Evolutionary conservation across 345 rosid species (phyloP), one percentile per base, ranked within the genome.

Genomic region (Conringia planisiliqua): DNA sequence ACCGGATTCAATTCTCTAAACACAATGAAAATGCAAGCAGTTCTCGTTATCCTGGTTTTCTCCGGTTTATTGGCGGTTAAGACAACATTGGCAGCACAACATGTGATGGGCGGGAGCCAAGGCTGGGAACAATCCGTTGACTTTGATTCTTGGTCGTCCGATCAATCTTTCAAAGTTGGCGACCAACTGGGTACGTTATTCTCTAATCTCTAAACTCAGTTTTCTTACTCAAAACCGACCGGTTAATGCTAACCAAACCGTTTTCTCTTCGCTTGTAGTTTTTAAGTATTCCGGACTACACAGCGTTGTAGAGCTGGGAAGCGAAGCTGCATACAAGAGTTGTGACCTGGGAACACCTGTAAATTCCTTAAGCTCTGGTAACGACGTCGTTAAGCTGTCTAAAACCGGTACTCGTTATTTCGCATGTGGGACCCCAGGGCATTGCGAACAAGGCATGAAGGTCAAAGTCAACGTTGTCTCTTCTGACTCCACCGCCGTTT

Each of bases 391-490:
- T 16, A 91, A 88, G 80, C 67, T 94, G 29, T 79, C 76, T 44
- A 87, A 91, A 68, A 70, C 89, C 0, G 93, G 97, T 4, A 82
- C 90, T 3, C 86, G 95, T 52, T 91, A 89, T 78, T 94, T 94
- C 44, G 88, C 86, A 33, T 94, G 97, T 65, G 98, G 98, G 30
- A 90, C 98, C 1, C 57, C 59, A 6, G 97, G 97, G 32, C 98
- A 94, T 74, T 94, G 98, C 8, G 83, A 67, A 47, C 90, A 87
- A 69, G 97, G 97, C 70, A 94, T 91, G 97, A 94, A 90, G 79
- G 71, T 94, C 29, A 89, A 91, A 83, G 81, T 93, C 76, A 86
- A 88, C 11, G 81, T 84, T 10, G 82, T 78, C 14, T 65, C 89
- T 10, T 52, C 89, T 2, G 90, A 85, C 33, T 81, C 73, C 35